Percentiles rank a stretch among this genome's conserved stretches.
phyloP scores from a whole-genome alignment of 257 asterid genomes.

The Lycium ferocissimum region DNA sequence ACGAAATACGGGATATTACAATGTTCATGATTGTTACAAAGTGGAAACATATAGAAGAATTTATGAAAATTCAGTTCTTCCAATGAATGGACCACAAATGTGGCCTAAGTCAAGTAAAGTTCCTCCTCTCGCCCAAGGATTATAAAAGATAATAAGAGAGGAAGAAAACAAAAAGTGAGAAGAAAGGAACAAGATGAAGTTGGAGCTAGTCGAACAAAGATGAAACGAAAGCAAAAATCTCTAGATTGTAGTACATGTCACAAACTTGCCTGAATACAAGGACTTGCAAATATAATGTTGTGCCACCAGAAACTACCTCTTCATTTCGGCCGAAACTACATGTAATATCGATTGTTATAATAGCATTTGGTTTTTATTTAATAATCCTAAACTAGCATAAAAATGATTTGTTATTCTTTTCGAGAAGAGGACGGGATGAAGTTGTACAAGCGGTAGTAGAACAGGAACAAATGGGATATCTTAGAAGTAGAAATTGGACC shows the following conservation, averaged over 20 bases:
- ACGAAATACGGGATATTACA: no score
- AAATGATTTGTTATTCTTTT: no score
- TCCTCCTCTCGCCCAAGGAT: background rate
- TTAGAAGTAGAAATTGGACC: background rate
- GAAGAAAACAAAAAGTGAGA: background rate
- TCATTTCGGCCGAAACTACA: no score
- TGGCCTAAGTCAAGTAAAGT: background rate
- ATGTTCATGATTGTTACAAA: constrained; percentile 29
- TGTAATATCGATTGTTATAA: background rate
- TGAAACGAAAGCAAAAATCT: background rate
- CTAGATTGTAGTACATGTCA: background rate
- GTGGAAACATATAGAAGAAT: background rate
- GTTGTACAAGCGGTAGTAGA: no score
- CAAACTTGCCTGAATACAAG: background rate
- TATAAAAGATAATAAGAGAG: background rate
- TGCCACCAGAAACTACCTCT: no score
- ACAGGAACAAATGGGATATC: background rate
- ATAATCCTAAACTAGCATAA: background rate
- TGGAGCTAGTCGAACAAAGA: no score
- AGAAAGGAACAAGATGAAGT: background rate
- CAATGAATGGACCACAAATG: background rate
- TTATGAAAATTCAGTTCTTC: background rate
- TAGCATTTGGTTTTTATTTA: background rate
- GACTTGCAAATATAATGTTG: background rate
- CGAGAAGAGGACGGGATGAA: background rate